A percentile compares a stretch with the other conserved stretches of the same genome.
Conservation (phyloP, 352 stramenopile genomes). For the Phytophthora foliorum region DNA sequence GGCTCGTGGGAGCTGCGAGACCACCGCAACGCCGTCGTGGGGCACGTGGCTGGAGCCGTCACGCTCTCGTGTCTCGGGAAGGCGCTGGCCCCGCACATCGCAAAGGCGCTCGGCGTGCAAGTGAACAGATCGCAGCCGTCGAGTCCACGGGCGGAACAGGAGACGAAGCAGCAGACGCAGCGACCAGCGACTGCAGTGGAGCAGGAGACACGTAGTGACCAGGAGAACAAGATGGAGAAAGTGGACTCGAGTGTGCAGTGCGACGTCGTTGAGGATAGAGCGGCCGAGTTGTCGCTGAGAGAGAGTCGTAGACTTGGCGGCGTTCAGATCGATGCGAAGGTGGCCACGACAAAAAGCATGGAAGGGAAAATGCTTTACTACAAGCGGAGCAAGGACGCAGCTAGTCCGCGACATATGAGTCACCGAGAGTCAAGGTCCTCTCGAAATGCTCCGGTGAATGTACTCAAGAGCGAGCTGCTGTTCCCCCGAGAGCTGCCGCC, state of each 20-base stretch:
- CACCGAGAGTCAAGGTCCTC: background rate
- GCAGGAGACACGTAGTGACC: background rate
- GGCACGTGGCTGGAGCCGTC: conserved; percentile 33
- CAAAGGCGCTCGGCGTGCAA: conserved; percentile 39
- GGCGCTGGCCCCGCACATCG: conserved; percentile 47
- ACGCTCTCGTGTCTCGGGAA: conserved; percentile 63
- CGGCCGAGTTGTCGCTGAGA: background rate
- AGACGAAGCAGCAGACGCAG: conserved; percentile 1
- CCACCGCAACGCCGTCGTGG: conserved; percentile 31
- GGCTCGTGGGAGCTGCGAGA: conserved; percentile 50
- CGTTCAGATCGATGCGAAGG: conserved; percentile 1
- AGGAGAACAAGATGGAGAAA: conserved; percentile 10
- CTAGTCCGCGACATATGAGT: background rate
- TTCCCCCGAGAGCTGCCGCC: conserved; percentile 44
- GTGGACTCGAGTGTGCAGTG: conserved; percentile 46
- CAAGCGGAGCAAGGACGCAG: conserved; percentile 1
- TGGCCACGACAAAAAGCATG: background rate
- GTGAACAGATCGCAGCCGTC: conserved; percentile 27
- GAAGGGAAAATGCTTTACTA: conserved; percentile 12
- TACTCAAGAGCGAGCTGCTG: conserved; percentile 16
- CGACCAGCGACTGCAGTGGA: background rate
- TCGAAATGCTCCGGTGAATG: background rate
- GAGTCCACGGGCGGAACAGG: conserved; percentile 14
- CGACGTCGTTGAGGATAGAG: conserved; percentile 9
- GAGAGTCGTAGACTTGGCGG: conserved; percentile 1